Base-by-base conservation (phyloP, 768 basidiomycete species). In the Cystobasidium ongulense region DNA sequence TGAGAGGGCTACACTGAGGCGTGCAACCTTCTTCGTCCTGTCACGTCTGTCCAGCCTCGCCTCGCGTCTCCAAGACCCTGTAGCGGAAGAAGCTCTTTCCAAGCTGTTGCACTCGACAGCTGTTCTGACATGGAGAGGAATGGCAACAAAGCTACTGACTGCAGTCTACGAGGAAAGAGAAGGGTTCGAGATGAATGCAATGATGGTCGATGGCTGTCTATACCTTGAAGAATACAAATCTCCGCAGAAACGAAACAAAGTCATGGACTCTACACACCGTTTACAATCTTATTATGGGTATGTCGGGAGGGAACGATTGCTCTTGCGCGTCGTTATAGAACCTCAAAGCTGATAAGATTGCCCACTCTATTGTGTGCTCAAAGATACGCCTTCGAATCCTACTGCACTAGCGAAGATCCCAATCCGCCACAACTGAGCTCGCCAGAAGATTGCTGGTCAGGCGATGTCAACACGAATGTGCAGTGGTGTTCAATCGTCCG, bases 401-500 rank as follows among this genome's bases (percentile, higher is more conserved):
- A 88, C 78, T 91, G 90, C 80, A 93, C 92, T 17, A 29, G 74
- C n/a, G 77, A 78, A 38, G 21, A 52, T 7, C 76, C 72, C 0
- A 31, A 66, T 81, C 81, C 1, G 79, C 75, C 29, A 80, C 80
- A 8, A 17, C 33, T 35, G 59, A 36, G 33, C 35, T 52, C 3
- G 21, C 53, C 29, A 0, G 71, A 67, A 25, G 68, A 54, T 15
- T 31, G 33, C 63, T 57, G 46, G 18, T 21, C 31, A 52, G 71
- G 33, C 0, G 88, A 90, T 74, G 90, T 93, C 15, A 85, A 94
- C 79, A 93, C 91, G 13, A 92, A 92, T 77, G 85, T 90, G 0
- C 91, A 93, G 77, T 93, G 91, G 91, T 93, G 92, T 78, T 88
- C 86, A 74, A 88, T 95, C 64, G 89, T 92, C 54, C 90, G 90